These are phyloP conservation scores for Kodamaea alishanica DNA, from an alignment of 1,139 yeast genomes.

Conservation along the genomic window DNA sequence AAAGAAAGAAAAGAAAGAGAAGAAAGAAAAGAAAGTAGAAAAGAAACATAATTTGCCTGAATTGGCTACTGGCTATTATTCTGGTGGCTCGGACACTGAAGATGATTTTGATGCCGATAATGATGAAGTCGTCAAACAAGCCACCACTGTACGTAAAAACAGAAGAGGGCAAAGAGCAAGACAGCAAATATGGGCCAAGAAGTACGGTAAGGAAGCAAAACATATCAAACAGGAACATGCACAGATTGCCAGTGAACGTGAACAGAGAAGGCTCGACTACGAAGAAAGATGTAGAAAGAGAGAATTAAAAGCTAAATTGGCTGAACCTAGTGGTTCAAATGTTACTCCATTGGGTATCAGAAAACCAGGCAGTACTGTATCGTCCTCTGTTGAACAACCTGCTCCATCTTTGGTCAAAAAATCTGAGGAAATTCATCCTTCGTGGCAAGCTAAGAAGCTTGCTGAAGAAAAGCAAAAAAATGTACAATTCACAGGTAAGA, in stretches of 20 bases:
- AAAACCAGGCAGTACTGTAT: conserved; percentile 12
- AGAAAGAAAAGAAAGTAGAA: conserved; percentile 17
- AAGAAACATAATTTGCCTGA: conserved; percentile 53
- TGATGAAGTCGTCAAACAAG: conserved; percentile 57
- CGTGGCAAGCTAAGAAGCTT: conserved; percentile 85
- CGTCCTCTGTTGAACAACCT: conserved; percentile 9
- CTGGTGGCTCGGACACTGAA: conserved; percentile 73
- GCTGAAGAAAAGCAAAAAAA: conserved; percentile 66
- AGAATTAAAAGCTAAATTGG: conserved; percentile 47
- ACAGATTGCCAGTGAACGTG: conserved; percentile 51
- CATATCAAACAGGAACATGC: conserved; percentile 68
- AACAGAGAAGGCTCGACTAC: conserved; percentile 57
- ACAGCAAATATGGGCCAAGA: conserved; percentile 91
- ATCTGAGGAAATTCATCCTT: conserved; percentile 64
- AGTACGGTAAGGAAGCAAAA: conserved; percentile 79
- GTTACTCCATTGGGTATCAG: conserved; percentile 39
- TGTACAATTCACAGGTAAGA: conserved; percentile 78
- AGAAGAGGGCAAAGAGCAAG: conserved; percentile 97
- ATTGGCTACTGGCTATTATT: conserved; percentile 71
- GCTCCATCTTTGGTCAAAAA: conserved; percentile 1
- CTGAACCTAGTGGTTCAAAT: conserved; percentile 20
- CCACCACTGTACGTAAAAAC: conserved; percentile 62
- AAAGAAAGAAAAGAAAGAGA: conserved; percentile 15
- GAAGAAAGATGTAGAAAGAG: conserved; percentile 73
- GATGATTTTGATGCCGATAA: conserved; percentile 46